These are phyloP conservation scores for Polyrhizophydium stewartii DNA, from an alignment of 371 early-diverging fungal species.

Conservation along the genomic window DNA sequence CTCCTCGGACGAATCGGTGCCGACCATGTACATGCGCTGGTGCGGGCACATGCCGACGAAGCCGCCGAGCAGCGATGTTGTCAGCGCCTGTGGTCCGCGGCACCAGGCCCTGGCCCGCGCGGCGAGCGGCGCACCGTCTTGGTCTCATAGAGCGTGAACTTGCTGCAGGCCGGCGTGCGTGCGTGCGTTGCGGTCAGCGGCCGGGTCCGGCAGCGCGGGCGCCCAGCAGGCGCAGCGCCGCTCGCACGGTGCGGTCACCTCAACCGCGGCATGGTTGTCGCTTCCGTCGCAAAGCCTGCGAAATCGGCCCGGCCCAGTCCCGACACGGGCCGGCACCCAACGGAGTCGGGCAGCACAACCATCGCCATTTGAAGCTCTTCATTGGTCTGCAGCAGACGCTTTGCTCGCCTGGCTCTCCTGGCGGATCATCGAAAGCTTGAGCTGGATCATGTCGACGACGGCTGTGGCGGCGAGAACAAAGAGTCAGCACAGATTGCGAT, in stretches of 20 bases:
- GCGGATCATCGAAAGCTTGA: neutral
- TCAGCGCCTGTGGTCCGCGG: neutral
- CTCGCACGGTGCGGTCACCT: too few relatives aligned
- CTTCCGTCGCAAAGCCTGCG: too few relatives aligned
- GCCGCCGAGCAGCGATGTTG: neutral
- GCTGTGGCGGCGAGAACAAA: neutral
- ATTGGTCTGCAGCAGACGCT: too few relatives aligned
- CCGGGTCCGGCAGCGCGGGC: neutral
- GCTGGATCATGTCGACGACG: slow-evolving; percentile 2
- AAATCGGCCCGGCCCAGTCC: too few relatives aligned
- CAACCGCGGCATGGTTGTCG: too few relatives aligned
- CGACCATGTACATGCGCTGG: slow-evolving; percentile 72
- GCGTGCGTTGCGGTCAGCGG: neutral
- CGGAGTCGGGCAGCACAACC: too few relatives aligned
- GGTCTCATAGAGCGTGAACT: slow-evolving; percentile 80
- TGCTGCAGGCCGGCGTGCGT: slow-evolving; percentile 19
- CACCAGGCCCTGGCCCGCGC: neutral
- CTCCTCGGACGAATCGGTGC: slow-evolving; percentile 70
- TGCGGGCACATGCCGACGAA: neutral
- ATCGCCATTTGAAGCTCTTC: too few relatives aligned
- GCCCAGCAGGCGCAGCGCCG: too few relatives aligned
- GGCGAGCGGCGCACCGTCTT: slow-evolving; percentile 53
- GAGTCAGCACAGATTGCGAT: neutral
- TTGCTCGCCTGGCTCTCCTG: slow-evolving; percentile 5
- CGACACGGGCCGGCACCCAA: too few relatives aligned